Conservation (phyloP, 768 basidiomycete genomes). For the Vararia minispora region DNA sequence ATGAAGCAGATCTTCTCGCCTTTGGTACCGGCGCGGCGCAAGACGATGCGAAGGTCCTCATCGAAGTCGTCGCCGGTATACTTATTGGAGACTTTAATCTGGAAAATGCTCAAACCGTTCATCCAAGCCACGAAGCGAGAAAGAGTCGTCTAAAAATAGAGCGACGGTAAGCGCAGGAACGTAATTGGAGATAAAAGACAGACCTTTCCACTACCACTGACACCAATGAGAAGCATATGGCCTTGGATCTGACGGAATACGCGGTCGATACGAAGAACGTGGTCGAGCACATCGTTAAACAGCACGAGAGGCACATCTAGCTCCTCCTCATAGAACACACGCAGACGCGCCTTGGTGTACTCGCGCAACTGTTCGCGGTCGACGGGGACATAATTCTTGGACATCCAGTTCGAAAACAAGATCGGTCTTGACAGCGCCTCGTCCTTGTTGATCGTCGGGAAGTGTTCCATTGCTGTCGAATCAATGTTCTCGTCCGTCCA, state of each 20-base stretch:
- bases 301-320: slow-evolving; percentile 94
- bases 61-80: slow-evolving; percentile 99
- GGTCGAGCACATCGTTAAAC: slow-evolving; percentile 97
- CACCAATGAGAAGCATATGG: slow-evolving; percentile 91
- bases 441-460: slow-evolving; percentile 83
- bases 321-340: slow-evolving; percentile 99
- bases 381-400: slow-evolving; percentile 92
- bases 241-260: slow-evolving; percentile 99
- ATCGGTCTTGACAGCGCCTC: slow-evolving; percentile 87
- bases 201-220: slow-evolving; percentile 98
- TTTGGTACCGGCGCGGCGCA: slow-evolving; percentile 93
- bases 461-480: slow-evolving; percentile 70
- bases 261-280: slow-evolving; percentile 94
- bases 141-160: slow-evolving; percentile 66
- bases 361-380: slow-evolving; percentile 89
- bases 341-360: slow-evolving; percentile 91
- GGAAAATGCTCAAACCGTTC: slow-evolving; percentile 98
- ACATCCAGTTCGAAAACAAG: slow-evolving; percentile 98
- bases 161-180: not conserved
- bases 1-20: slow-evolving; percentile 99
- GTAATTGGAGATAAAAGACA: slow-evolving; percentile 10
- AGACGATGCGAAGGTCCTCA: slow-evolving; percentile 89
- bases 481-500: slow-evolving; percentile 98
- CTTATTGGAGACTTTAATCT: slow-evolving; percentile 99
- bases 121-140: slow-evolving; percentile 99